Evolutionary conservation across 2,329 filamentous ascomycete species (phyloP), one percentile per base, ranked within the genome.

Genomic region (Sphaceloma murrayae): DNA sequence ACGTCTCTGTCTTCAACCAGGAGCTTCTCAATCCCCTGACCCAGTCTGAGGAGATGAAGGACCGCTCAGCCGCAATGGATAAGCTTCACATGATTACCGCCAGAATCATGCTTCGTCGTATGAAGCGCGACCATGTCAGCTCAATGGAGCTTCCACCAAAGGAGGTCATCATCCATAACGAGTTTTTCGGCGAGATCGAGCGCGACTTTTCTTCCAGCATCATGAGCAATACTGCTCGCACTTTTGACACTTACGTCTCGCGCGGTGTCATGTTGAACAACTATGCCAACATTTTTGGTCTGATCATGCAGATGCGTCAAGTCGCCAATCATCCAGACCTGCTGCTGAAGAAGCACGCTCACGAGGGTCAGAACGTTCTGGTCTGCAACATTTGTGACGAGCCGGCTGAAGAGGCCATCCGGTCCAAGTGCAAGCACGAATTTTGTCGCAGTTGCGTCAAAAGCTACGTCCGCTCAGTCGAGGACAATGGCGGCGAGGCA

Each of bases 291-390:
- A 96, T 98, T 52, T 98, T 98, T 56, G 89, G 88, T 58, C 74
- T 98, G 45, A 95, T 98, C 58, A 96, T 96, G 86, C 88, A 94
- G 63, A 96, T 98, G 89, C 82, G 91, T 45, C 91, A 98, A 66
- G 85, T 95, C 18, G 87, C 91, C 5, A 91, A 98, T 53, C 91
- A 98, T 59, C 91, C 91, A 0, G 91, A 98, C 64, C 66, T 98
- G 26, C 83, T 98, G 38, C 66, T 96, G 49, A 93, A 89, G 67
- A 95, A 91, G 66, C 77, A 89, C 50, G 75, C 74, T 2, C 79
- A 87, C 53, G 85, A 84, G 43, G 88, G 88, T 2, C 86, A 94
- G 62, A 95, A 96, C 51, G 73, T 94, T 9, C 69, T 94, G 26
- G 80, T 94, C 31, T 96, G 89, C 65, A 85, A 85, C 62, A 91